Evolutionary conservation across 345 rosid species (phyloP).

Genomic region (Zanthoxylum bungeanum): DNA sequence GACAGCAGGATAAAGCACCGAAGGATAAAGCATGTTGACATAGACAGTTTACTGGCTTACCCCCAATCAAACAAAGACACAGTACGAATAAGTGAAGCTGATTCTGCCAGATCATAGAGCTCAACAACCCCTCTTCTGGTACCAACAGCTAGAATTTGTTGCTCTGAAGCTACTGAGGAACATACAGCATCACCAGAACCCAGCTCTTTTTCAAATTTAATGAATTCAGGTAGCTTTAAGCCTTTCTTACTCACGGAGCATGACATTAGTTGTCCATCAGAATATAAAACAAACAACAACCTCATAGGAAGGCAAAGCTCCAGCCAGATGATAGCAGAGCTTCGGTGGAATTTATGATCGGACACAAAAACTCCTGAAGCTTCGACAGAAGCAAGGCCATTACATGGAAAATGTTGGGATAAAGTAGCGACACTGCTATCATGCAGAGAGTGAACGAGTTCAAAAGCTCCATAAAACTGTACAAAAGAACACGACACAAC

Average conservation of each 20-base stretch:
- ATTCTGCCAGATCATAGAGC: constrained; percentile 72
- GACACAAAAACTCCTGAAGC: constrained; percentile 30
- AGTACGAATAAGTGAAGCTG: constrained; percentile 66
- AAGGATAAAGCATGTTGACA: neutral
- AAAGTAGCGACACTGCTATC: constrained; percentile 35
- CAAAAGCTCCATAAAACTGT: constrained; percentile 83
- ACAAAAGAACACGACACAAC: constrained; percentile 13
- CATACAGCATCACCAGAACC: constrained; percentile 84
- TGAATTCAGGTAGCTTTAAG: constrained; percentile 59
- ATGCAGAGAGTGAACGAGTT: constrained; percentile 34
- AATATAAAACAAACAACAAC: constrained; percentile 66
- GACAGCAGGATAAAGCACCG: neutral
- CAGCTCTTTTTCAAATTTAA: constrained; percentile 65
- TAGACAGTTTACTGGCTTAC: constrained; percentile 33
- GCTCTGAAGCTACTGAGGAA: constrained; percentile 78
- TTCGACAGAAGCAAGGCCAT: constrained; percentile 52
- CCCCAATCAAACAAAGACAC: constrained; percentile 96
- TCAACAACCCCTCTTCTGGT: constrained; percentile 87
- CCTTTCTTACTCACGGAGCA: constrained; percentile 92
- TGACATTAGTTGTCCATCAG: constrained; percentile 68
- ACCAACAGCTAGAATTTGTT: constrained; percentile 93
- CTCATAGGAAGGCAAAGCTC: constrained; percentile 70
- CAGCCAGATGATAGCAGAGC: constrained; percentile 54
- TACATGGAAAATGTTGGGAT: constrained; percentile 37
- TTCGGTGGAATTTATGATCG: constrained; percentile 30